Evolutionary conservation across 345 rosid species (phyloP), one percentile per base, ranked within the genome.

Genomic region (Boechera divaricarpa): DNA sequence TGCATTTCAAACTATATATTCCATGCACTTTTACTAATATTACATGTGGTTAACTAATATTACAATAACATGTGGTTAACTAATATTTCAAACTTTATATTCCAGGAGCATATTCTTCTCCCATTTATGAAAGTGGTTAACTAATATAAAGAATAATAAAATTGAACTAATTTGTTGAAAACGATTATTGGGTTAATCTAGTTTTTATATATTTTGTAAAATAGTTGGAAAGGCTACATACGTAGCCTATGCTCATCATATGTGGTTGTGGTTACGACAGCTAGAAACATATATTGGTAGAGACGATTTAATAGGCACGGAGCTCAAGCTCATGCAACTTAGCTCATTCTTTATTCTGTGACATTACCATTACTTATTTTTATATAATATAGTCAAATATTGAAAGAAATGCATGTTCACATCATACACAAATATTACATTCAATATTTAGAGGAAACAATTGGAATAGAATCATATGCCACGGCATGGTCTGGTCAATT

Each of bases 401-500:
- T 16, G 47, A 69, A 68, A 60, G 26, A 76, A 32, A 9, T 59
- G 35, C 13, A 44, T 1, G 16, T 53, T 60, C 42, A 48, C 71
- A 61, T 36, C 67, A 70, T 38, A 70, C 24, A 69, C 11, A 70
- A 53, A 52, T 41, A 69, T n/a, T 53, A 44, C 38, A 32, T 44
- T 28, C 69, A 52, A 6, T 62, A 18, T n/a, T 11, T 58, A 29
- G 47, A 77, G 77, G 77, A 77, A 71, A 65, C 72, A 65, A 39
- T 33, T 49, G 77, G 77, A 78, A 72, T 78, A 78, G 81, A 78
- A 78, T 78, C 81, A 72, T 72, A 78, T 78, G 73, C 81, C 53
- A 65, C 55, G 68, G 10, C 68, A 58, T 45, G 73, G 81, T 78
- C 69, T 65, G 63, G 81, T 78, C 81, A 77, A 72, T 71, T 77